Base-by-base conservation (phyloP, 2,329 filamentous ascomycete species). In the Colletotrichum sp. region DNA sequence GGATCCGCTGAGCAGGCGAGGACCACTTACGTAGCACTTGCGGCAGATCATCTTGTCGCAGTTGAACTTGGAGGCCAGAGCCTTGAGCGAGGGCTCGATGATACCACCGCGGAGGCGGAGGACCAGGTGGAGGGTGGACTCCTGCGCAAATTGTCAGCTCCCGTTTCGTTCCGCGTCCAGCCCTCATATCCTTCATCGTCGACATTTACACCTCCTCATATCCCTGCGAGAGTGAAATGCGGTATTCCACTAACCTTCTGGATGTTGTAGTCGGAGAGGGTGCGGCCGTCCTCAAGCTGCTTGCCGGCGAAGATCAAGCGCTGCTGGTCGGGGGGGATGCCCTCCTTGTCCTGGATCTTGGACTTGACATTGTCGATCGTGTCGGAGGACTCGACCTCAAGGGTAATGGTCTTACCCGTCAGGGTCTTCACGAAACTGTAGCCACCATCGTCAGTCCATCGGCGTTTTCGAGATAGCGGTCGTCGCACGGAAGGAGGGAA, bases 31-130 rank as follows among this genome's bases (percentile, higher is more conserved):
- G 90, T 99, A 99, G 94, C 97, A 99, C 95, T 99, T 99, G 92
- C 97, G 96, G 95, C 97, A 99, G 90, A 99, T 98, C 94, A 96
- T 96, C 94, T 98, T 98, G 83, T 99, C 97, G 94, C 96, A 99
- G 94, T 99, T 99, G 93, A 98, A 99, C 93, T 98, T 98, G 92
- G 94, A 96, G 86, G 96, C 96, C 80, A 99, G 94, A 82, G 95
- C 96, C 94, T 99, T 99, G 85, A 99, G 94, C 84, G 96, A 98
- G 84, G 97, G 97, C 93, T 99, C 96, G 85, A 98, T 98, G 92
- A 99, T 96, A 92, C 96, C 96, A 92, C 96, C 96, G 92, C 96
- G 96, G 84, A 99, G 96, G 91, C 96, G 96, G 89, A 99, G 96
- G 86, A 99, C 96, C 86, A 99, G 90, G 91, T 99, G 96, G 84